Base-by-base conservation (phyloP, 192 early-diverging fungal genomes). In the Chytriomyces sp. region DNA sequence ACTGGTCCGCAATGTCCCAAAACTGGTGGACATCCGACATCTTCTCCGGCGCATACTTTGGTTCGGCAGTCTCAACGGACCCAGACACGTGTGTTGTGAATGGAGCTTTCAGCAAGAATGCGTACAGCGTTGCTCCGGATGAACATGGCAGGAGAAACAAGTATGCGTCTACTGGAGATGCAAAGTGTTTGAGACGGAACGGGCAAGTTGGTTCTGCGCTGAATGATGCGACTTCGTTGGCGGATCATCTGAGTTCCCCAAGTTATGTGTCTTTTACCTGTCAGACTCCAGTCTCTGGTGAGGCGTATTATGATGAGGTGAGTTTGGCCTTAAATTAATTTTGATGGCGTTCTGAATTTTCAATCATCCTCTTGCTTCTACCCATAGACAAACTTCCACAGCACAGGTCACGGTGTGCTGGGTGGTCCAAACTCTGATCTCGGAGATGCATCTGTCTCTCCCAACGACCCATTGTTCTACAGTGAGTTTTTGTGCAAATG, bases 381-480 rank as follows among this genome's bases (percentile, higher is more conserved):
- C 49, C 63, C 26, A 18, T 2, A 13, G 9, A 68, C 16, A 18
- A 47, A 68, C 45, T 68, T 45, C 44, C 73, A 75, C 46, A 63
- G 62, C 24, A 26, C 23, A 26, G 73, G 73, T 24, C 73, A 75
- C 46, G 64, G 59, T 35, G 60, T 50, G 20, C 28, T 64, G 10
- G 69, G 69, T 53, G 62, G 67, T 9, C 10, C 50, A 13, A 18
- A 47, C 48, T 63, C 64, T 45, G 70, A 79, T 53, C 73, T 79
- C 64, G 78, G 71, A 5, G 53, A 79, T 45, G 46, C 61, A 59
- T 47, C 49, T 7, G 60, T 73, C 44, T 67, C 63, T 5, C 69
- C 78, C 35, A 74, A 72, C 50, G 78, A 79, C 61, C 63, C 68
- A 43, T 6, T 74, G 6, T 73, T 79, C 60, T 74, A 16, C 45